Base-by-base conservation (phyloP, 352 stramenopile species). In the Pythium rishiriense region DNA sequence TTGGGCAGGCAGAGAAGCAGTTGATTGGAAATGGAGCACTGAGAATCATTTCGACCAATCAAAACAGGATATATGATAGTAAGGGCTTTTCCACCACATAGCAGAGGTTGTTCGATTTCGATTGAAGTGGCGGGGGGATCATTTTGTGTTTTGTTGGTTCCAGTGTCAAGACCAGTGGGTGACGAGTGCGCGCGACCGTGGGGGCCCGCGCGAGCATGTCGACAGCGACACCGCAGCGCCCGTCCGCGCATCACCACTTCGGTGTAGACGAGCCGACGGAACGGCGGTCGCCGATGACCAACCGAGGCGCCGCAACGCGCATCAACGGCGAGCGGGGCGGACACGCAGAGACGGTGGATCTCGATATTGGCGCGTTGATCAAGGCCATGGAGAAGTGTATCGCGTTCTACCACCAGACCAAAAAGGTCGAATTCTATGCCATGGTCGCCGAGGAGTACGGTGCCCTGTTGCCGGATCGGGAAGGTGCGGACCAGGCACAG, bases 381-480 rank as follows among this genome's bases (percentile, higher is more conserved):
- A 19, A 65, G 43, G 64, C 64, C 21, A 70, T 70, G 64, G 8
- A 10, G 17, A 61, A 54, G 51, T 70, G 64, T 26, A 29, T 55
- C 19, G 57, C 26, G 25, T 50, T 63, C 43, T 70, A 70, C 50
- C 48, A 70, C 24, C 50, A 70, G 52, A 41, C 21, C 6, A 25
- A 62, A 26, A 55, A 52, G 35, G 28, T 29, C 4, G 50, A 66
- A 35, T 70, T 70, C 39, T 70, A 70, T 51, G 57, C 31, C 6
- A 61, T 65, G 43, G 58, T 70, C 12, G 56, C 57, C 1, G 64
- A 70, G 31, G 64, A 66, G 21, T 70, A 63, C 25, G 33, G n/a
- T 2, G 28, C 25, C 50, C 15, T 70, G 6, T 0, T 41, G 10
- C 45, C 57, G 0, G 50, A 58, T 1, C n/a, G 26, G n/a, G 42